phyloP scores from a whole-genome alignment of 371 early-diverging fungal species.

The Mycotypha africana region DNA sequence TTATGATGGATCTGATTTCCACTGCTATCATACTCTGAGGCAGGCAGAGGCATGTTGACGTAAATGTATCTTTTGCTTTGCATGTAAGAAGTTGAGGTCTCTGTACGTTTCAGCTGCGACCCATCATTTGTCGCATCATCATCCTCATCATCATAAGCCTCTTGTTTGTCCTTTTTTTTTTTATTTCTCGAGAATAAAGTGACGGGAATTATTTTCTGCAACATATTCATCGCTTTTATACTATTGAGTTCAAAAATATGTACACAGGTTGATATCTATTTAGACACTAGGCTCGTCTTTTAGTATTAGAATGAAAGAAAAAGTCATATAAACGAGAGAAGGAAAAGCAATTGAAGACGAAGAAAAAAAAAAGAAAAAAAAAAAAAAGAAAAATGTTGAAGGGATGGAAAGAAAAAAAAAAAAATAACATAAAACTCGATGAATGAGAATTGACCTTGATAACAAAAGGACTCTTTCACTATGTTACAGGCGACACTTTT shows the following conservation, averaged over 20 bases:
- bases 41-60: constrained; percentile 35
- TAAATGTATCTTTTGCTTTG: constrained; percentile 32
- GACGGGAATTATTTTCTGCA: no score
- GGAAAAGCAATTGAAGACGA: no score
- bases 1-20: constrained; percentile 16
- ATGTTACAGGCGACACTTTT: no score
- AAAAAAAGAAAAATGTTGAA: neutral
- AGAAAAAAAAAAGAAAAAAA: neutral
- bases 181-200: constrained; percentile 7
- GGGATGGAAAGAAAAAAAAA: neutral
- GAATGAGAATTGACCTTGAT: constrained; percentile 4
- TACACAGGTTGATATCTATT: no score
- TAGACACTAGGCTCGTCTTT: no score
- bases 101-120: constrained; percentile 22
- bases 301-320: no score
- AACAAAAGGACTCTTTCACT: no score
- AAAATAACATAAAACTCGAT: neutral
- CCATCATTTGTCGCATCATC: neutral
- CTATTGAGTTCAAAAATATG: no score
- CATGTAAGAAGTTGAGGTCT: constrained; percentile 40
- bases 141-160: neutral
- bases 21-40: constrained; percentile 26
- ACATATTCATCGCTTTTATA: no score
- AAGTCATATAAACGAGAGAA: no score
- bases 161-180: neutral